Evolutionary conservation across 768 basidiomycete species (phyloP).

Genomic region (Boletus sensibilis): DNA sequence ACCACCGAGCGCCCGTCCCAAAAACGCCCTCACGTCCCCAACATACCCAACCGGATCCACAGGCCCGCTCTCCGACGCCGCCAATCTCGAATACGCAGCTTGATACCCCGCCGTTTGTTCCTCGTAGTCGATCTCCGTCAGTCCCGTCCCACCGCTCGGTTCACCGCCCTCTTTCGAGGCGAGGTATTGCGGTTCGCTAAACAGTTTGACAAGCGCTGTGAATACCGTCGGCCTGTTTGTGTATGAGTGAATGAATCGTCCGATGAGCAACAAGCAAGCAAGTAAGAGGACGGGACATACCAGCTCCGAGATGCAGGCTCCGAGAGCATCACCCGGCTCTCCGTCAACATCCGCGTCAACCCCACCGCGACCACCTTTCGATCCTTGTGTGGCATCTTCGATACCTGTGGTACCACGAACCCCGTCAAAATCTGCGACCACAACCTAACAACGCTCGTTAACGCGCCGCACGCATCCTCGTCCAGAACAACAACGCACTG

Average conservation of each 20-base stretch:
- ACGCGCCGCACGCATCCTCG: neutral
- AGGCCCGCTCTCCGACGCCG: conserved; percentile 64
- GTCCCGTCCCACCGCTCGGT: conserved; percentile 18
- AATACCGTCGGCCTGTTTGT: conserved; percentile 64
- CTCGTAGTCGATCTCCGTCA: conserved; percentile 85
- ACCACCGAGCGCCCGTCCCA: conserved; percentile 42
- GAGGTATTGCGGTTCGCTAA: conserved; percentile 75
- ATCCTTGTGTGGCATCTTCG: conserved; percentile 79
- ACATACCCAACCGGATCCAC: conserved; percentile 64
- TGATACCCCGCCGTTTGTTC: conserved; percentile 92
- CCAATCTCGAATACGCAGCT: conserved; percentile 88
- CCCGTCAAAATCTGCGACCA: conserved; percentile 78
- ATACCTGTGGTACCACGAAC: conserved; percentile 77
- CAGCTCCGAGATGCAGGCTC: conserved; percentile 64
- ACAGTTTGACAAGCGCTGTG: conserved; percentile 69
- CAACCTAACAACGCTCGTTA: conserved; percentile 42
- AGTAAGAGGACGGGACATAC: conserved; percentile 38
- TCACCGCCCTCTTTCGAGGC: conserved; percentile 22
- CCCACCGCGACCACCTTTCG: conserved; percentile 85
- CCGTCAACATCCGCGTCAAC: conserved; percentile 72
- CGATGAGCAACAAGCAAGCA: neutral
- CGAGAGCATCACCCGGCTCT: conserved; percentile 67
- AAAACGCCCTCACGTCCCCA: conserved; percentile 51
- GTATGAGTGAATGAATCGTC: neutral
- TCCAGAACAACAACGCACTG: conserved; percentile 45